Evolutionary conservation across 2,329 filamentous ascomycete genomes (phyloP).

Genomic region (Aspergillus sp.): DNA sequence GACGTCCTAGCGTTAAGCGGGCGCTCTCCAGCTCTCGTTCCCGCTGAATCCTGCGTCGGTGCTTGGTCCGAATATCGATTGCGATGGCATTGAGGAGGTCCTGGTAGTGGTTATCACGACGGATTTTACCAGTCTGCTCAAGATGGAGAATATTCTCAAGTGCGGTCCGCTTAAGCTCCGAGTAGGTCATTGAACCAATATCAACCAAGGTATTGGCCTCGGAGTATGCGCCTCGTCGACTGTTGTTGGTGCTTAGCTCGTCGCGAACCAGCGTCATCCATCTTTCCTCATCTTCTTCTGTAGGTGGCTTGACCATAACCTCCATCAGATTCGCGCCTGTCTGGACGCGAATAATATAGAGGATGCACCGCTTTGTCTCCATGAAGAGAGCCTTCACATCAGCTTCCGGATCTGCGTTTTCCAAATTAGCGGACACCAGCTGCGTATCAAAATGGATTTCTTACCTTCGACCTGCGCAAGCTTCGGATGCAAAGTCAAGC

Average conservation of each 20-base stretch:
- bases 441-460: conserved; percentile 6
- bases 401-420: conserved; percentile 70
- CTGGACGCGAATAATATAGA: conserved; percentile 97
- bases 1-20: conserved; percentile 42
- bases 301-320: conserved; percentile 87
- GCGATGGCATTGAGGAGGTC: conserved; percentile 97
- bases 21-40: conserved; percentile 76
- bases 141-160: conserved; percentile 90
- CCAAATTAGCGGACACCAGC: neutral
- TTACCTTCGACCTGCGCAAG: conserved; percentile 75
- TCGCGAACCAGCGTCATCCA: conserved; percentile 79
- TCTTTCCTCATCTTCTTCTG: conserved; percentile 78
- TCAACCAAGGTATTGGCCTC: conserved; percentile 79
- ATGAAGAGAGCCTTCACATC: conserved; percentile 91
- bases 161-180: conserved; percentile 86
- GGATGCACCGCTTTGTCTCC: conserved; percentile 93
- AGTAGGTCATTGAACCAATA: conserved; percentile 82
- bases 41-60: conserved; percentile 83
- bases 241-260: conserved; percentile 66
- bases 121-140: conserved; percentile 82
- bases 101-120: conserved; percentile 84
- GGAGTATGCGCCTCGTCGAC: conserved; percentile 80
- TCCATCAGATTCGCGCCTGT: conserved; percentile 89
- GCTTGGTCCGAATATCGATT: conserved; percentile 94
- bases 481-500: conserved; percentile 83